Evolutionary conservation across 345 rosid genomes (phyloP).

Genomic region (Brassica juncea): DNA sequence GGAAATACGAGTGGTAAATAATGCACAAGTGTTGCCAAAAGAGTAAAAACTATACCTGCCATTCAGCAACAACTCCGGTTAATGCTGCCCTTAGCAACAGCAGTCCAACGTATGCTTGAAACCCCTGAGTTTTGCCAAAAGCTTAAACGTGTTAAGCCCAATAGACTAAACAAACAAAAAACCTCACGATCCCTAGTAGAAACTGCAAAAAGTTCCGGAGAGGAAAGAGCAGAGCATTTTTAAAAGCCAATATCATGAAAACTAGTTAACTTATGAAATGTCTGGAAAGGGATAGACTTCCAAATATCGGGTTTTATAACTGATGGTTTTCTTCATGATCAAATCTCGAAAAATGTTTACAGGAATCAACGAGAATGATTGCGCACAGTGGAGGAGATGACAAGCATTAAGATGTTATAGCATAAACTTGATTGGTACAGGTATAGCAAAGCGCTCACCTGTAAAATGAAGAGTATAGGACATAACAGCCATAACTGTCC

Average conservation of each 20-base stretch:
- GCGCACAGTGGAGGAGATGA: not conserved
- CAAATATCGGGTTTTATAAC: no score
- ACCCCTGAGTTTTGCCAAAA: constrained; percentile 59
- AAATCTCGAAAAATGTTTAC: no score
- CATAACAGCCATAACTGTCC: constrained; percentile 95
- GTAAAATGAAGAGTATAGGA: constrained; percentile 88
- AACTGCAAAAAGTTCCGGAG: not conserved
- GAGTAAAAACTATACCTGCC: constrained; percentile 69
- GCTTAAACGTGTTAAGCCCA: not conserved
- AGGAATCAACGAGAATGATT: not conserved
- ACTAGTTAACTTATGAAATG: not conserved
- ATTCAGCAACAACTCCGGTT: constrained; percentile 70
- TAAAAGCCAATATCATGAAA: not conserved
- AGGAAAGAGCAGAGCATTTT: not conserved
- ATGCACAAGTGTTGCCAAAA: not conserved
- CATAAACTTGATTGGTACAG: not conserved
- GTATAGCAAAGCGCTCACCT: constrained; percentile 50
- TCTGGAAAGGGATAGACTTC: not conserved
- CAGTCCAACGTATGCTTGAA: constrained; percentile 90
- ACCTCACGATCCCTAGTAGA: not conserved
- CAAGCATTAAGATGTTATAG: not conserved
- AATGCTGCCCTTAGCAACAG: constrained; percentile 78
- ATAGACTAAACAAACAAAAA: not conserved
- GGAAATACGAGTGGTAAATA: not conserved
- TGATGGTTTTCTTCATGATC: no score